Base-by-base conservation (phyloP, 2,329 filamentous ascomycete genomes). In the Trichoderma citrinoviride region DNA sequence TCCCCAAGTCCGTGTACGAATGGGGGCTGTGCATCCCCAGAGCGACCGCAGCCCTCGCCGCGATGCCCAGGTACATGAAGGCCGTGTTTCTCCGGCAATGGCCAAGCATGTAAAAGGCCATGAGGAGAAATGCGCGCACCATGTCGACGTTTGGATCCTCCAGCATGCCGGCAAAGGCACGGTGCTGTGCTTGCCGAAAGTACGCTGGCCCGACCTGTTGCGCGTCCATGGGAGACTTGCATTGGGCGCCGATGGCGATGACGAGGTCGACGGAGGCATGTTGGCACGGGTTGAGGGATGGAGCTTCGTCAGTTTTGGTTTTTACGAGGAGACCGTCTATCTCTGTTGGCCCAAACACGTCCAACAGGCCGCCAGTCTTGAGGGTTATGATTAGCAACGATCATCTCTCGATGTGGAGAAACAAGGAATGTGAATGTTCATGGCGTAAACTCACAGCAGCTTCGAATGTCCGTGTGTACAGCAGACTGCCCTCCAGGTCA, bases 51-150 rank as follows among this genome's bases (percentile, higher is more conserved):
- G 85, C 83, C 61, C 84, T 81, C 0, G 82, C 78, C 1, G 86
- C 85, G 8, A 88, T 81, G 0, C 85, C 85, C 2, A 88, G 72
- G 63, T 88, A 88, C 83, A 88, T 87, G 61, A 86, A 88, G 0
- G 85, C 85, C 0, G 85, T 79, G 64, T 87, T 87, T 8, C 85
- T 77, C 37, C 83, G 82, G 60, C 85, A 87, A 4, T 83, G 82
- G 0, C 83, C 84, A 3, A 86, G 77, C 80, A 86, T 83, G 68
- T 85, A 87, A 67, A 86, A 85, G 0, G 84, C 79, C 80, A 87
- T 83, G 17, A 87, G 75, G 0, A 85, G 72, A 66, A 85, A 87
- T 0, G 77, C 75, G 17, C 82, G 76, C 5, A 85, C 80, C 70
- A 85, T 76, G 54, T 83, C 78, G 12, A 85, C 73, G 43, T 81